phyloP scores from a whole-genome alignment of 345 rosid species.

The Eucalyptus polyanthemos region DNA sequence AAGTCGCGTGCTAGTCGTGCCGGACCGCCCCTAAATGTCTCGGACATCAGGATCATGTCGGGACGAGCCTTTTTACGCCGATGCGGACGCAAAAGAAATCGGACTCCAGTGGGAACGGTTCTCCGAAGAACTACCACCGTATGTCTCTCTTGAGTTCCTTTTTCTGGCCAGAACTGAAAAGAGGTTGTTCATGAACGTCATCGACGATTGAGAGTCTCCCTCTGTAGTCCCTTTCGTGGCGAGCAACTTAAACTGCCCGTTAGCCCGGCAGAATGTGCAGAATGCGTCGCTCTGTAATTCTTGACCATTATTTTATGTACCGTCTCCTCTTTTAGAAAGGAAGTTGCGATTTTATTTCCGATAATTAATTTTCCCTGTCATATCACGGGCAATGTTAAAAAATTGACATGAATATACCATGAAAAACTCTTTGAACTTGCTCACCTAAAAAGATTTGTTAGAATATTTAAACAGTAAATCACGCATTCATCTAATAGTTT shows the following conservation, averaged over 20 bases:
- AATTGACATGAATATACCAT: not conserved
- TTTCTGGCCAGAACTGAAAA: not conserved
- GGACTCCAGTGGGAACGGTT: not conserved
- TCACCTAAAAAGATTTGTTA: too few relatives aligned
- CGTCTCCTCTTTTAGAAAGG: not conserved
- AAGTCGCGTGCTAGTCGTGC: not conserved
- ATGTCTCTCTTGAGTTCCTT: not conserved
- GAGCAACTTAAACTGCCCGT: not conserved
- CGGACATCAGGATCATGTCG: not conserved
- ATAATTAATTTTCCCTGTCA: not conserved
- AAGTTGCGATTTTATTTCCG: not conserved
- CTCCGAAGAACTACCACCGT: not conserved
- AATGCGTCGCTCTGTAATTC: not conserved
- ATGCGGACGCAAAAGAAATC: not conserved
- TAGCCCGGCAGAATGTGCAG: not conserved
- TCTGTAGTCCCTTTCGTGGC: not conserved
- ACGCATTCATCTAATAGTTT: fast-evolving
- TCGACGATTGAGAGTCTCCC: not conserved
- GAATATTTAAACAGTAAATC: too few relatives aligned
- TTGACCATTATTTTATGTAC: not conserved
- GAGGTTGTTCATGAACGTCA: not conserved
- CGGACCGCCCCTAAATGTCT: not conserved
- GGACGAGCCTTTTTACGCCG: not conserved
- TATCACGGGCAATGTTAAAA: fast-evolving
- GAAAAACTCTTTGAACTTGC: fast-evolving